Percentiles rank a stretch among this genome's conserved stretches.
phyloP scores from a whole-genome alignment of 495 filamentous ascomycete species.

The Pyrenula massariospora region DNA sequence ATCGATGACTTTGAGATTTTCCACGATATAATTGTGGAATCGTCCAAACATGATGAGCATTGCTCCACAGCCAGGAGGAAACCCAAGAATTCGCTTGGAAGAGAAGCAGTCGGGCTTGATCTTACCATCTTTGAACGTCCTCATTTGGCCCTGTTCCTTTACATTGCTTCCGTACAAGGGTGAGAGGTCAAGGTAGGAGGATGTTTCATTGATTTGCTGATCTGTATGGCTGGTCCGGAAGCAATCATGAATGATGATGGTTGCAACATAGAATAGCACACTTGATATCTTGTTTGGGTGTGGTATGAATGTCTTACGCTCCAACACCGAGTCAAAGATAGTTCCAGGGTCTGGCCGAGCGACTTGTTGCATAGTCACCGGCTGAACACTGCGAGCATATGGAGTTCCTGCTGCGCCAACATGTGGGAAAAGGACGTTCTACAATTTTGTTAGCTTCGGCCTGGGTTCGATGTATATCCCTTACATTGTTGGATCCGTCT shows the following conservation, averaged over 20 bases:
- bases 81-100: slow-evolving; percentile 64
- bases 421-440: slow-evolving; percentile 49
- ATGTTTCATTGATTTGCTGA: slow-evolving; percentile 53
- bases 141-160: slow-evolving; percentile 59
- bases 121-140: slow-evolving; percentile 71
- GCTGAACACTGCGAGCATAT: slow-evolving; percentile 64
- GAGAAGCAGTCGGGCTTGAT: slow-evolving; percentile 77
- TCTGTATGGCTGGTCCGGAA: slow-evolving; percentile 51
- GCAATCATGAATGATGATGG: slow-evolving; percentile 76
- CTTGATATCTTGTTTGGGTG: slow-evolving; percentile 77
- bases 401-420: slow-evolving; percentile 51
- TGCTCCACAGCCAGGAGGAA: slow-evolving; percentile 72
- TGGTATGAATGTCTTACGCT: slow-evolving; percentile 46
- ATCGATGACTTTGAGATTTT: slow-evolving; percentile 48
- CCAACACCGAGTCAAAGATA: slow-evolving; percentile 68
- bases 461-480: not conserved
- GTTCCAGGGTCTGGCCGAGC: slow-evolving; percentile 62
- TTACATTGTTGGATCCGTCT: slow-evolving; percentile 57
- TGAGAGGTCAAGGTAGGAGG: slow-evolving; percentile 74
- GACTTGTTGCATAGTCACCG: slow-evolving; percentile 48
- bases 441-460: slow-evolving; percentile 3
- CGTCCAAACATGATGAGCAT: slow-evolving; percentile 63
- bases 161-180: slow-evolving; percentile 80
- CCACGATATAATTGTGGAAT: slow-evolving; percentile 65
- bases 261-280: slow-evolving; percentile 79